Base-by-base conservation (phyloP, 208 protist species). In the Leishmania martiniquensis region DNA sequence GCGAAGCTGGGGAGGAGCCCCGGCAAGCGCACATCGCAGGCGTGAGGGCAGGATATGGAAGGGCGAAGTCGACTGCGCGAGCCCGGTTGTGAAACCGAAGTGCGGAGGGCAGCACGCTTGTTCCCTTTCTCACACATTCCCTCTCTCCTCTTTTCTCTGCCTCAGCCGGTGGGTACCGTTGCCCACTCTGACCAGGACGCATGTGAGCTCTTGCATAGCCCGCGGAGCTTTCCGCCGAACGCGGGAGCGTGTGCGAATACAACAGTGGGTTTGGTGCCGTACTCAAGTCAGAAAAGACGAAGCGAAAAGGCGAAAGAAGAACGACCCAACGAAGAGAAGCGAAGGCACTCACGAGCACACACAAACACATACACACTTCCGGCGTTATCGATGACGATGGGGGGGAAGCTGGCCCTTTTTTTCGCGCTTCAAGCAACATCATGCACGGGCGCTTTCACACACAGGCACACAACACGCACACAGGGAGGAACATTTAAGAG, bases 401-500 rank as follows among this genome's bases (percentile, higher is more conserved):
- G 4, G 59, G 39, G 34, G 32, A 59, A 2, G 68, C 17, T 59
- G 32, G 22, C n/a, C n/a, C n/a, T n/a, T n/a, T n/a, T n/a, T n/a
- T n/a, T n/a, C n/a, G n/a, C n/a, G n/a, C n/a, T n/a, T n/a, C n/a
- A n/a, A n/a, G n/a, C n/a, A n/a, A n/a, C n/a, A n/a, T 54, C 59
- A 67, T n/a, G 7, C 55, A 45, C 44, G 13, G 9, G n/a, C 42
- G 20, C 69, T 10, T 7, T 20, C 55, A 77, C 62, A 78, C 52
- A 72, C 62, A 72, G 42, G 75, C 66, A 54, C 65, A 54, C 72
- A 74, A 13, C 52, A 0, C 52, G 13, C 52, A 72, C 49, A 51
- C 65, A 51, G 6, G 10, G 68, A 55, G 37, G 55, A 32, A 65
- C 54, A 66, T 17, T 62, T 37, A 20, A 75, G 54, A 34, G 42